These are phyloP conservation scores for Triticum timopheevii DNA, from an alignment of 176 grass and related monocot species.

Conservation along the genomic window DNA sequence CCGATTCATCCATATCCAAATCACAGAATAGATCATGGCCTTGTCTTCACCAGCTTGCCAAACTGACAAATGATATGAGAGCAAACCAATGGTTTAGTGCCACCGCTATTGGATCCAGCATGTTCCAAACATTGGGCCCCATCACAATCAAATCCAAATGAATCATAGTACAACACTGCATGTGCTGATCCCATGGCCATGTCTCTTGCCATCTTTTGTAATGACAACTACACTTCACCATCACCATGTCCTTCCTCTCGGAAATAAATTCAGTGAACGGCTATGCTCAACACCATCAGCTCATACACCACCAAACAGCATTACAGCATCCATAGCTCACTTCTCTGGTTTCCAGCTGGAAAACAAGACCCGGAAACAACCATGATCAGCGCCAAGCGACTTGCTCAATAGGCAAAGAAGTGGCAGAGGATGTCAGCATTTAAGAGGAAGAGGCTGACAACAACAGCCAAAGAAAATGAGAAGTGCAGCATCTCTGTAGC, in stretches of 20 bases:
- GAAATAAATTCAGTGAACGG: constrained; percentile 20
- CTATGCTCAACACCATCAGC: not conserved
- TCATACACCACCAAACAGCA: constrained; percentile 8
- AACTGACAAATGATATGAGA: not conserved
- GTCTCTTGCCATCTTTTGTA: not conserved
- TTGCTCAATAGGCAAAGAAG: not conserved
- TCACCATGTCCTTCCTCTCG: not conserved
- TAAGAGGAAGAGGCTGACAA: not conserved
- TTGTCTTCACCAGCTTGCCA: not conserved
- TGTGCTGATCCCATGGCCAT: not conserved
- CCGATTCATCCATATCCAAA: not conserved
- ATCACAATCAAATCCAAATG: constrained; percentile 27
- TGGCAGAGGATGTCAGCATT: not conserved
- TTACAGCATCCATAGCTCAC: not conserved
- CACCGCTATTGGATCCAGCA: not conserved
- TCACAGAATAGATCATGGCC: not conserved
- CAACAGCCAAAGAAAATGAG: not conserved
- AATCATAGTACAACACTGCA: not conserved
- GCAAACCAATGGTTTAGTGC: not conserved
- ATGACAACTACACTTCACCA: not conserved
- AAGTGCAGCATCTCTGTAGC: no score
- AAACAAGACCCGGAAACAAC: not conserved
- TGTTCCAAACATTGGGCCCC: constrained; percentile 24
- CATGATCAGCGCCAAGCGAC: constrained; percentile 45
- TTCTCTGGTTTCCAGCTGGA: not conserved